These are phyloP conservation scores for Metarhizium brunneum DNA, from an alignment of 2,329 filamentous ascomycete genomes.

Conservation along the genomic window DNA sequence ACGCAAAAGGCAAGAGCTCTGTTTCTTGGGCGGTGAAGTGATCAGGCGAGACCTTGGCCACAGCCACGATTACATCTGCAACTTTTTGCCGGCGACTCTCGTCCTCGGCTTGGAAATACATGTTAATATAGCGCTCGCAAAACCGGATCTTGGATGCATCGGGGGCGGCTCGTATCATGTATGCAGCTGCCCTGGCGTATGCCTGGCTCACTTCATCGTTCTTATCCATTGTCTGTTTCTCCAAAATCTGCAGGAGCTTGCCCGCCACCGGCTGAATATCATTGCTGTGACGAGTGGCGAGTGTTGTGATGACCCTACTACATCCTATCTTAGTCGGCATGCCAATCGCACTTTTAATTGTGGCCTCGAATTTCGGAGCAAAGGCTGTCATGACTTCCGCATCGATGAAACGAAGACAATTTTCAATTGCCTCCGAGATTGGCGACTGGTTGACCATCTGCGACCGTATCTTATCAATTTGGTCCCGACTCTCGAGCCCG, in stretches of 20 bases:
- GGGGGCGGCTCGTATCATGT: conserved; percentile 58
- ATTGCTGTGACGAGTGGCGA: conserved; percentile 70
- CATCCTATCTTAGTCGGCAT: conserved; percentile 93
- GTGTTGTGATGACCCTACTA: conserved; percentile 71
- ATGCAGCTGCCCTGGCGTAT: conserved; percentile 80
- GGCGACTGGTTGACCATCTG: conserved; percentile 77
- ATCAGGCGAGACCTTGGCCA: conserved; percentile 82
- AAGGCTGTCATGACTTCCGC: conserved; percentile 66
- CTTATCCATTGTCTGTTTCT: conserved; percentile 76
- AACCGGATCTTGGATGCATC: conserved; percentile 41
- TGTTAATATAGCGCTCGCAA: conserved; percentile 44
- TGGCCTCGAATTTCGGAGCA: conserved; percentile 61
- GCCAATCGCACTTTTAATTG: conserved; percentile 79
- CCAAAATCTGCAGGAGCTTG: conserved; percentile 65
- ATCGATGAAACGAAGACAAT: conserved; percentile 78
- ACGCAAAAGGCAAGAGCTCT: conserved; percentile 75
- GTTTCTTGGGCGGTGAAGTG: conserved; percentile 71
- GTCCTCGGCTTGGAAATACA: conserved; percentile 79
- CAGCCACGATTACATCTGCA: conserved; percentile 72
- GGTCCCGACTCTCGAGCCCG: conserved; percentile 75
- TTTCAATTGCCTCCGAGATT: conserved; percentile 85
- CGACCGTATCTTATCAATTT: conserved; percentile 81
- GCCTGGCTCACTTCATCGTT: conserved; percentile 90
- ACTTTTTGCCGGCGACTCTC: conserved; percentile 64
- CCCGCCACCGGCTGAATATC: conserved; percentile 69